A percentile compares a stretch with the other conserved stretches of the same genome.
Evolutionary conservation across 176 grass and related monocot species (phyloP).

Genomic region (Oryza glaberrima): DNA sequence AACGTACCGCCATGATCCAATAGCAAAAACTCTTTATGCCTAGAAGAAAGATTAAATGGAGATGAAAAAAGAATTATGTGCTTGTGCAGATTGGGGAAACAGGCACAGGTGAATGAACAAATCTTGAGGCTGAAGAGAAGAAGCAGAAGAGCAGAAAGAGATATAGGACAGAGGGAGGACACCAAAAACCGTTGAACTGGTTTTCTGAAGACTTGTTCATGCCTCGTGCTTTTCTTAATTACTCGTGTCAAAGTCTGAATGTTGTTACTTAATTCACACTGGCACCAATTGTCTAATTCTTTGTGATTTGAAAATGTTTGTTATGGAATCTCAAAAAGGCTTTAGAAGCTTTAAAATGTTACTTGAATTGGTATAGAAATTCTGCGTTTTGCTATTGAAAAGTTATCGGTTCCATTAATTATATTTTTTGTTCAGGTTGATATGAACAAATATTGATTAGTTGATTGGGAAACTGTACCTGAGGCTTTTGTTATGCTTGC

Average conservation of each 20-base stretch:
- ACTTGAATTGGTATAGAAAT: too few relatives aligned
- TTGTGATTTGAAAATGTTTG: background rate
- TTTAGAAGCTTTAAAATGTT: background rate
- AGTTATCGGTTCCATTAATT: too few relatives aligned
- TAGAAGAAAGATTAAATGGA: background rate
- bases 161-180: background rate
- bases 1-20: slow-evolving; percentile 29
- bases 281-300: background rate
- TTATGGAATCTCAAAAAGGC: background rate
- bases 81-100: background rate
- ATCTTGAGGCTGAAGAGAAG: background rate
- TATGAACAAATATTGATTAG: background rate
- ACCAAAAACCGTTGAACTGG: slow-evolving; percentile 10
- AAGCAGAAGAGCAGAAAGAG: background rate
- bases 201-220: slow-evolving; percentile 20
- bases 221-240: slow-evolving; percentile 30
- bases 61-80: background rate
- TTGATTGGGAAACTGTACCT: background rate
- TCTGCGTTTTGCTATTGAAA: too few relatives aligned
- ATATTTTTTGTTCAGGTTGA: background rate
- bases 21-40: too few relatives aligned
- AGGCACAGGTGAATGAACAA: slow-evolving; percentile 1
- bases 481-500: background rate
- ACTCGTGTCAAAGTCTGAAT: background rate
- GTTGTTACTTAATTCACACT: background rate